Conservation (phyloP, 768 basidiomycete species). For the Leucocoprinus leucothites region DNA sequence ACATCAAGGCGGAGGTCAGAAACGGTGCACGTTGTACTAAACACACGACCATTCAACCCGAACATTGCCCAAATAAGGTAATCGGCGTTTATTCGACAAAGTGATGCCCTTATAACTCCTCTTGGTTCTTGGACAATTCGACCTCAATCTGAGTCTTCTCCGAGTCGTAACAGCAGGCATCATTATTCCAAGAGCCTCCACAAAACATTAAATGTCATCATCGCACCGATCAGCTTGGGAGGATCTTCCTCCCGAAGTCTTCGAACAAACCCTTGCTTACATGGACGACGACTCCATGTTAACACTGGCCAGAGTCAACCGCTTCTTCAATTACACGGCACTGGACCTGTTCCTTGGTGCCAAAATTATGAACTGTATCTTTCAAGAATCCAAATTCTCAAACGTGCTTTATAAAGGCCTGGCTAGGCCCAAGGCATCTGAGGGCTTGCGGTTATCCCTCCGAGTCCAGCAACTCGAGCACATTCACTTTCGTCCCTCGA, state of each 20-base stretch:
- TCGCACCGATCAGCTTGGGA: background rate
- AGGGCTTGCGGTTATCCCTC: background rate
- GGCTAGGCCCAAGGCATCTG: no score
- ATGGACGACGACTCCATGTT: background rate
- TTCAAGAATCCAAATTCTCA: no score
- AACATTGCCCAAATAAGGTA: slow-evolving; percentile 11
- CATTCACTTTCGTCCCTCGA: no score
- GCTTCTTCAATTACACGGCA: background rate
- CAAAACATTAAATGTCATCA: no score
- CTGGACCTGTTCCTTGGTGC: background rate
- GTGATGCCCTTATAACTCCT: no score
- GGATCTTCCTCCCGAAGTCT: background rate
- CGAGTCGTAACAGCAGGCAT: no score
- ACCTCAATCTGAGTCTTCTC: no score
- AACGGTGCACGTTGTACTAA: background rate
- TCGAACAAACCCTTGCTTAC: background rate
- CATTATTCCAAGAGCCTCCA: no score
- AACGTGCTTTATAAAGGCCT: no score
- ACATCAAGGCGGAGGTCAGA: background rate
- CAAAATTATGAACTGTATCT: no score
- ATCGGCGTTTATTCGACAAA: background rate
- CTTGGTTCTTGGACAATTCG: no score
- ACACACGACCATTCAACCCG: background rate
- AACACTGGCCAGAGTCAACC: background rate
- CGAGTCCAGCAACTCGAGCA: no score